Base-by-base conservation (phyloP, 495 filamentous ascomycete species). In the Trichocladium uniseriatum region DNA sequence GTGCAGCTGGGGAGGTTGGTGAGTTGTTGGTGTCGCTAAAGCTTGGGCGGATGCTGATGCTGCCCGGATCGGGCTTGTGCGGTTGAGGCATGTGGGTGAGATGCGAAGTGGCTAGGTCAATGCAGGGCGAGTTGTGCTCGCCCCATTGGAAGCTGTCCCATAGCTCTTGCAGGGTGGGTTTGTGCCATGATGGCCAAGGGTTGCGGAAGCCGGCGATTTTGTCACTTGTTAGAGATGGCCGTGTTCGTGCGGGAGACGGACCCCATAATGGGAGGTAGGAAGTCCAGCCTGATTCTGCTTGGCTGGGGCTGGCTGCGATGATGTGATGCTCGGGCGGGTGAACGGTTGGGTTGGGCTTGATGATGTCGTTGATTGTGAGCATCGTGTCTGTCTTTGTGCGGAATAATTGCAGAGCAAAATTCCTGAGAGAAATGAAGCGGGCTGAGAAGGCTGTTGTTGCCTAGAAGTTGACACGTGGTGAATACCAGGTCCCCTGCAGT, bases 181-280 rank as follows among this genome's bases (percentile, higher is more conserved):
- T 61, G 24, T 60, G 50, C 57, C 65, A 73, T 21, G 73, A 77
- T 0, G 73, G 72, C 76, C 76, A 80, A 2, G 77, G 77, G 45
- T 79, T 80, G 13, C 57, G 58, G 53, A 80, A 80, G 36, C 66
- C 68, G 9, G 45, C 38, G 18, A 22, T 7, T 21, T 16, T 35
- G 18, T 10, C 16, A 2, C 38, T 19, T 2, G 4, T 40, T 28
- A 20, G 36, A 8, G 40, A 37, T 11, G 38, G 42, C 1, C 18
- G 39, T n/a, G 43, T 45, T 15, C 32, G 38, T 19, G 1, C 27
- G 9, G 46, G 50, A 0, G 39, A 38, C 3, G 49, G 34, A 3
- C 18, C 32, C 52, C 52, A 52, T 5, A 39, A 51, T 16, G 53
- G 49, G 13, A 59, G 18, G 39, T 52, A 55, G 0, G 56, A 59